Evolutionary conservation across 768 basidiomycete species (phyloP), one percentile per base, ranked within the genome.

Genomic region (Hygrophorus pudorinus): DNA sequence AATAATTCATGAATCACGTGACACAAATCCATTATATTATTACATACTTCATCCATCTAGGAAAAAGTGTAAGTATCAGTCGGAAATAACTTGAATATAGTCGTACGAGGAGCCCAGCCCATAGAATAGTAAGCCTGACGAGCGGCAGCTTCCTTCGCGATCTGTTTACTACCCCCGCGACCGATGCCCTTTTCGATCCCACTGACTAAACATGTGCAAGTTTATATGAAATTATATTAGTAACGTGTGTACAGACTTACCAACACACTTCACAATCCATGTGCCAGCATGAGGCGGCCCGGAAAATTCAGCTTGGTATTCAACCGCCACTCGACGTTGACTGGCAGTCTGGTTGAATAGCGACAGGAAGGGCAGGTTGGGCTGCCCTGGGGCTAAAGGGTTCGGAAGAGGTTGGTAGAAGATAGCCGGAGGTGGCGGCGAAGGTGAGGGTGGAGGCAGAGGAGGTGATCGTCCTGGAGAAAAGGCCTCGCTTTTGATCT

Each of bases 131-230:
- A 85, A 7, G 85, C 85, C 51, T 76, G 66, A 46, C 74, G 70
- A 13, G 85, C 84, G 0, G 85, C 85, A 45, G 81, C 79, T 54
- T 87, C 85, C 59, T 85, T 87, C 5, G 85, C 85, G 1, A 75
- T 61, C 55, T 87, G 84, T 59, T 87, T 87, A 58, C 68, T 81
- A 42, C 68, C 65, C 21, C 82, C 81, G n/a, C 57, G 59, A 1
- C 85, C 85, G 39, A 66, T 60, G 9, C 85, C 85, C 53, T 78
- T 83, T 54, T 65, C 65, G 46, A 83, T 75, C 1, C 81, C 81
- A 52, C 85, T 81, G 41, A 84, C 85, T 85, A 47, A 32, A 34
- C 41, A 27, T 42, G 5, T 34, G 46, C 18, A 38, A 32, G 43
- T 48, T n/a, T 38, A 38, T 27, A 48, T 20, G 14, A 31, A 1